Percentiles rank a stretch among this genome's conserved stretches.
These are phyloP conservation scores for Aspergillus fumigatus DNA, from an alignment of 2,329 filamentous ascomycete genomes.

Conservation along the genomic window DNA sequence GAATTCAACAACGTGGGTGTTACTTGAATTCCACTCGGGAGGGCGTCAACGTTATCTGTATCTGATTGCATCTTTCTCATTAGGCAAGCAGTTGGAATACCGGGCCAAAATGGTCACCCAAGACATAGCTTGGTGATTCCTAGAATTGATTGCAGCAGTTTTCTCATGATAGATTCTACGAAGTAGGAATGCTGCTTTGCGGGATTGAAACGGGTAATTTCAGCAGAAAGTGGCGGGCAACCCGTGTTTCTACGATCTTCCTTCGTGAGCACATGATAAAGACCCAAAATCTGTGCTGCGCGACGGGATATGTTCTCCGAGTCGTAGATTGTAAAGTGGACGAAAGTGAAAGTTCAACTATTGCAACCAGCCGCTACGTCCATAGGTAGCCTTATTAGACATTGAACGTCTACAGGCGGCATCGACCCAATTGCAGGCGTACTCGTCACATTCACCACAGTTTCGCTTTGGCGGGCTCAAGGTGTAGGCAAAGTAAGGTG, in stretches of 20 bases:
- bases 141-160: background rate
- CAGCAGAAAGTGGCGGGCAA: background rate
- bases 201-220: background rate
- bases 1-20: constrained; percentile 3
- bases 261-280: background rate
- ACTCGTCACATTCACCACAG: background rate
- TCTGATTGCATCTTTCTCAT: background rate
- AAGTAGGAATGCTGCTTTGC: background rate
- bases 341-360: background rate
- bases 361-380: background rate
- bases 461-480: background rate
- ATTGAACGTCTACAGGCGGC: background rate
- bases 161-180: background rate
- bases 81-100: background rate
- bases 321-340: background rate
- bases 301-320: background rate
- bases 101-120: background rate
- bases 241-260: background rate
- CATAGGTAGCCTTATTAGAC: background rate
- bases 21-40: constrained; percentile 1
- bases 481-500: background rate
- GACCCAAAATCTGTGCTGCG: background rate
- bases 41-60: background rate
- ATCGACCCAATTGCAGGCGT: background rate
- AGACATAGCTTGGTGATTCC: background rate